phyloP scores from a whole-genome alignment of 164 flowering plant species.

The Kalanchoe fedtschenkoi region DNA sequence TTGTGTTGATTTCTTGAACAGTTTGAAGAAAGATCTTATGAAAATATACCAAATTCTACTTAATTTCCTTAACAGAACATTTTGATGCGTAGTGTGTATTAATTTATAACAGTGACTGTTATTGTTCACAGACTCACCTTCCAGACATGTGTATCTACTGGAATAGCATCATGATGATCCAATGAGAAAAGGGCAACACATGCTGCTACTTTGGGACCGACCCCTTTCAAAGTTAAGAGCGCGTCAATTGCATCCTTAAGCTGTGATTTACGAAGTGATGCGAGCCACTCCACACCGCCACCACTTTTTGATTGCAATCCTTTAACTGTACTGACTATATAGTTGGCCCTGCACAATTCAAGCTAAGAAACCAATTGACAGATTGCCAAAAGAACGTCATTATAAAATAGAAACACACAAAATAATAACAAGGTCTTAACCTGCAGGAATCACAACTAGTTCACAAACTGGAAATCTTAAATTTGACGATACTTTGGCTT shows the following conservation, averaged over 20 bases:
- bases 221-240: slow-evolving; percentile 78
- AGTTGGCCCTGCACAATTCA: slow-evolving; percentile 59
- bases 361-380: background rate
- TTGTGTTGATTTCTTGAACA: too few species aligned
- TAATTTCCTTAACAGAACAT: background rate
- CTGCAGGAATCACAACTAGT: too few species aligned
- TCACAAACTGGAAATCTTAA: too few species aligned
- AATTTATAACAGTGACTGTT: background rate
- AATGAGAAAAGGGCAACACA: slow-evolving; percentile 92
- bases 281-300: slow-evolving; percentile 81
- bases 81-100: background rate
- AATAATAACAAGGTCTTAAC: too few species aligned
- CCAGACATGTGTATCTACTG: slow-evolving; percentile 97
- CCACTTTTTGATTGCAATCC: slow-evolving; percentile 62
- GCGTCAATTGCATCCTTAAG: slow-evolving; percentile 52
- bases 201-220: slow-evolving; percentile 94
- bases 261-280: slow-evolving; percentile 64
- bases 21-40: too few species aligned
- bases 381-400: background rate
- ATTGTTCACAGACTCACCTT: slow-evolving; percentile 34
- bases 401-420: too few species aligned
- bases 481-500: too few species aligned
- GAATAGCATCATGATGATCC: slow-evolving; percentile 89
- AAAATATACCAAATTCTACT: too few species aligned
- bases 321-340: slow-evolving; percentile 52